Percentiles rank a stretch among this genome's conserved stretches.
phyloP scores from a whole-genome alignment of 192 early-diverging fungal genomes.

The Mortierella antarctica region DNA sequence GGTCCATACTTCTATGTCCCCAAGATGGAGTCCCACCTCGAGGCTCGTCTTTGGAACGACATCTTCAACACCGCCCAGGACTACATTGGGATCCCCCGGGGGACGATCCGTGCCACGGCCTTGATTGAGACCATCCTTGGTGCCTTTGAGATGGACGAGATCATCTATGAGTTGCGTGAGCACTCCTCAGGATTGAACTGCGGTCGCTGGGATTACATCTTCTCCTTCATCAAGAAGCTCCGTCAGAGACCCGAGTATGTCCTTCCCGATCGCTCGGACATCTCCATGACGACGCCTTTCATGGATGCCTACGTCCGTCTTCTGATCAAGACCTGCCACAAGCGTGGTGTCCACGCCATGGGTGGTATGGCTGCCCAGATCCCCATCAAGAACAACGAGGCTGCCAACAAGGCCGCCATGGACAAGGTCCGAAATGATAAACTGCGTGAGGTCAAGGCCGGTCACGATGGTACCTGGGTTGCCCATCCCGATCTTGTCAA shows the following conservation, averaged over 20 bases:
- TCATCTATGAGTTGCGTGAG: slow-evolving; percentile 98
- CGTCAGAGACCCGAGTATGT: slow-evolving; percentile 87
- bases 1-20: slow-evolving; percentile 99
- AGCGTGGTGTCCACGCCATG: slow-evolving; percentile 97
- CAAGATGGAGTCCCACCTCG: slow-evolving; percentile 98
- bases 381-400: slow-evolving; percentile 92
- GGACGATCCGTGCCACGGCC: slow-evolving; percentile 96
- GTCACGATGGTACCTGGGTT: slow-evolving; percentile 95
- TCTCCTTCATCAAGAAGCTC: slow-evolving; percentile 98
- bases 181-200: slow-evolving; percentile 99
- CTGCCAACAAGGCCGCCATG: slow-evolving; percentile 90
- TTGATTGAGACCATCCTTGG: slow-evolving; percentile 98
- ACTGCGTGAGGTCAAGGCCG: slow-evolving; percentile 92
- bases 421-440: slow-evolving; percentile 95
- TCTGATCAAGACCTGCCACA: slow-evolving; percentile 97
- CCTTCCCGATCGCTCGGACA: slow-evolving; percentile 89
- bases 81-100: slow-evolving; percentile 84
- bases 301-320: slow-evolving; percentile 98
- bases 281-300: slow-evolving; percentile 95
- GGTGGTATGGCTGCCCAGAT: slow-evolving; percentile 99
- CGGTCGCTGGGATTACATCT: slow-evolving; percentile 99
- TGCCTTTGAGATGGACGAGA: slow-evolving; percentile 98
- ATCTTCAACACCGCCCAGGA: slow-evolving; percentile 96
- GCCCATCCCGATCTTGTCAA: slow-evolving; percentile 97
- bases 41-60: slow-evolving; percentile 98